phyloP scores from a whole-genome alignment of 495 filamentous ascomycete genomes.

The Aspergillus heteromorphus region DNA sequence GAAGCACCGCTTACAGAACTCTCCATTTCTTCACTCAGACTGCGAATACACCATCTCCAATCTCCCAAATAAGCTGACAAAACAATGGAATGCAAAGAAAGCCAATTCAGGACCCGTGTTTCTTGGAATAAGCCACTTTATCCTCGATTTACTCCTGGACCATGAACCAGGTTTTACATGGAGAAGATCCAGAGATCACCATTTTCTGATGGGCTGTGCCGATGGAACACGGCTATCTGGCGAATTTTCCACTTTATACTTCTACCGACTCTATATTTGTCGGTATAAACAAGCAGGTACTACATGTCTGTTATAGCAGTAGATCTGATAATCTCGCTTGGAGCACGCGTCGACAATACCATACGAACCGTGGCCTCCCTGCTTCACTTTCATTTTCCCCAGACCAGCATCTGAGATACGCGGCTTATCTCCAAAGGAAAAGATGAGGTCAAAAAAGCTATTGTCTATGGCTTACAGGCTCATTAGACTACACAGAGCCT shows the following conservation, averaged over 20 bases:
- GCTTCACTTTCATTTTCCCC: conserved; percentile 11
- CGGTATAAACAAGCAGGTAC: conserved; percentile 11
- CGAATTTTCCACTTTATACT: conserved; percentile 12
- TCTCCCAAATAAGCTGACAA: conserved; percentile 7
- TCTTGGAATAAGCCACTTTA: no score
- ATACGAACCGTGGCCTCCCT: conserved; percentile 10
- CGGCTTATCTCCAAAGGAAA: conserved; percentile 18
- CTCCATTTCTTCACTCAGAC: conserved; percentile 11
- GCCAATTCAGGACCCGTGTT: conserved; percentile 9
- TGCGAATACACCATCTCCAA: conserved; percentile 10
- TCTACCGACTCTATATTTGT: neutral
- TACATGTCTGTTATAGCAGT: conserved; percentile 8
- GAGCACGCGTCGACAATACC: conserved; percentile 1
- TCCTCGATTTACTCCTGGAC: conserved; percentile 6
- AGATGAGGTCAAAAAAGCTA: conserved; percentile 8
- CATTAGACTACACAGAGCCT: conserved; percentile 5
- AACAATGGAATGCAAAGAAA: conserved; percentile 6
- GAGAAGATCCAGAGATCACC: conserved; percentile 16
- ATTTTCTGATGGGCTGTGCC: conserved; percentile 6
- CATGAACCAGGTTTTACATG: conserved; percentile 5
- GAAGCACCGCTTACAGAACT: conserved; percentile 3
- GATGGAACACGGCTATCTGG: conserved; percentile 16
- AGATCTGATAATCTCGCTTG: neutral
- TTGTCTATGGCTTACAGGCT: conserved; percentile 6
- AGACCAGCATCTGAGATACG: conserved; percentile 14